Evolutionary conservation across 179 eudicot genomes (phyloP), one percentile per base, ranked within the genome.

Genomic region (Silene vulgaris): DNA sequence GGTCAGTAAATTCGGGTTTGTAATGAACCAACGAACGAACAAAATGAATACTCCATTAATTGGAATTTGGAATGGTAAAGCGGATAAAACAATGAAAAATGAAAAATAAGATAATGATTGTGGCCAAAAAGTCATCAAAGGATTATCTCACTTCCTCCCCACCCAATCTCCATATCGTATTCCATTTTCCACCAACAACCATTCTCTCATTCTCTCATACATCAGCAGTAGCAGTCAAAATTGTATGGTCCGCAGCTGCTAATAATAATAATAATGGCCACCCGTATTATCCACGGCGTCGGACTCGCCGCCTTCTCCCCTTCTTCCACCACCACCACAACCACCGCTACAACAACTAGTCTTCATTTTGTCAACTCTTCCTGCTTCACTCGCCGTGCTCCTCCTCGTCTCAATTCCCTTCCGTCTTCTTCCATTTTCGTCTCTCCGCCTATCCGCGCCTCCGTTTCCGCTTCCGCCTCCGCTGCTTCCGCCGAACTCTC

Each of bases 291-390:
- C 59, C 30, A 40, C 30, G 48, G 29, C n/a, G 72, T 43, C 57
- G 77, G 84, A 73, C 80, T 70, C 78, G 67, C 81, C 64, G 16
- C 73, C 52, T 35, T 69, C 60, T 69, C 82, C 40, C 6, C 77
- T 20, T 17, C 80, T 14, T 21, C 80, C 13, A 35, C 85, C 52
- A 82, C 72, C 72, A 75, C 72, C 35, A 81, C 60, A 62, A 71
- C 72, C 1, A 69, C 79, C 21, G 52, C 70, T 11, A 71, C 77
- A 28, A 62, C 26, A n/a, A 59, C 65, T 16, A 71, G 73, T 54
- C 30, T 84, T 0, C 3, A 83, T 69, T 76, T 84, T 20, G 54
- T 83, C 79, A 73, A 79, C 61, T 48, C 75, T 1, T 73, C 84
- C 71, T 70, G 70, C 57, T 61, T 68, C 4, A 80, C 65, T 74